phyloP scores from a whole-genome alignment of 306 rosid genomes.

The Quercus suber region DNA sequence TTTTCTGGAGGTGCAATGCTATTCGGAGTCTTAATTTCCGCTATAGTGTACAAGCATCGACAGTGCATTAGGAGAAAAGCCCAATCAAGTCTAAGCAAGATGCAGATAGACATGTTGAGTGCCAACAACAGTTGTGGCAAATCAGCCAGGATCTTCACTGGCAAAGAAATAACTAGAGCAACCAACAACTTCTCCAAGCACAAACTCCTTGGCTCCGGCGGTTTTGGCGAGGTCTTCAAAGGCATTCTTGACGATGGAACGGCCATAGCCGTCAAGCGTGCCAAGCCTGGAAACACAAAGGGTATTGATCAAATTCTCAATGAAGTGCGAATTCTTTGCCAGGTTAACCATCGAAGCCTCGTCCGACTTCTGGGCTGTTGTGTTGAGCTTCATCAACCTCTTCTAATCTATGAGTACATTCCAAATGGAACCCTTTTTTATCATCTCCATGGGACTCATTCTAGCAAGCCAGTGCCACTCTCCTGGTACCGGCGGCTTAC shows the following conservation, averaged over 20 bases:
- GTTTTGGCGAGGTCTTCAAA: slow-evolving; percentile 50
- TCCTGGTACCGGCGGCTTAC: slow-evolving; percentile 44
- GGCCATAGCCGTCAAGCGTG: slow-evolving; percentile 38
- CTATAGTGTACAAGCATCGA: slow-evolving; percentile 24
- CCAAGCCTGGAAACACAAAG: slow-evolving; percentile 44
- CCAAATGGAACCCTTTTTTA: slow-evolving; percentile 53
- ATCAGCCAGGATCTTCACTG: slow-evolving; percentile 45
- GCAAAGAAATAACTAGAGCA: slow-evolving; percentile 44
- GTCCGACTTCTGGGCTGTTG: slow-evolving; percentile 56
- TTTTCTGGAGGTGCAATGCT: slow-evolving; percentile 22
- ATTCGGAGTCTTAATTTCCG: slow-evolving; percentile 13
- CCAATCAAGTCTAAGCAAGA: slow-evolving; percentile 7
- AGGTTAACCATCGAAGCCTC: slow-evolving; percentile 52
- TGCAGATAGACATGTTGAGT: slow-evolving; percentile 17
- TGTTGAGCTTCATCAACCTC: slow-evolving; percentile 41
- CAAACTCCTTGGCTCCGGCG: slow-evolving; percentile 42
- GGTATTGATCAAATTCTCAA: slow-evolving; percentile 53
- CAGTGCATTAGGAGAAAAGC: slow-evolving; percentile 8
- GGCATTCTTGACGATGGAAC: slow-evolving; percentile 47
- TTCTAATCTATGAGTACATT: slow-evolving; percentile 39
- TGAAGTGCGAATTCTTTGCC: slow-evolving; percentile 52
- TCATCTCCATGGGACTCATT: slow-evolving; percentile 33
- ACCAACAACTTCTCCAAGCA: slow-evolving; percentile 51
- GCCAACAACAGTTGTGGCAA: slow-evolving; percentile 32
- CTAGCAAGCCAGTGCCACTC: slow-evolving; percentile 9